Base-by-base conservation (phyloP, 306 rosid genomes). In the Sesbania bispinosa region DNA sequence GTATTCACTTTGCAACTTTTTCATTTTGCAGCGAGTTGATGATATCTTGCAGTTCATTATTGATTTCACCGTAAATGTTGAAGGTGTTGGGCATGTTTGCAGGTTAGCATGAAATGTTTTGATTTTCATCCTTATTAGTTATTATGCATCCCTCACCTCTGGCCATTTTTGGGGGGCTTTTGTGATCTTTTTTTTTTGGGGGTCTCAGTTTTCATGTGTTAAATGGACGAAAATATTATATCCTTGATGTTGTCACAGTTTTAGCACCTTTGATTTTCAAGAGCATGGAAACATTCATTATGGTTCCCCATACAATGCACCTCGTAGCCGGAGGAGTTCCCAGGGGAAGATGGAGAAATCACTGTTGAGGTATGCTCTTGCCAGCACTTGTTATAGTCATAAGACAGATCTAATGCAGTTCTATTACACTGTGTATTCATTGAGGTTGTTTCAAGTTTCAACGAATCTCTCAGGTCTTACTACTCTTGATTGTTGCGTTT, bases 271-370 rank as follows among this genome's bases (percentile, higher is more conserved):
- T n/a, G 87, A 91, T 73, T 91, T 94, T 81, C 84, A 82, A 81
- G 80, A 80, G 52, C 91, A 91, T 68, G 99, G 99, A 57, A 94
- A 94, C 78, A 79, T 77, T 62, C 80, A 76, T 48, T 94, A 94
- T 45, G 97, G 93, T 10, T 89, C 97, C 24, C 90, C 96, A 20
- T 79, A 29, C 63, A 89, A 81, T 76, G 84, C 87, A 6, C 77
- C 85, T 51, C 80, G 74, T 14, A 13, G 46, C 6, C 81, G 75
- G 77, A 89, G 97, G 83, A 94, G 99, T 73, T 94, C 96, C 43
- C 99, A 94, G 64, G 99, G 99, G 57, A 94, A 94, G 77, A 75
- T 94, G 95, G 99, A 94, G 96, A 94, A 94, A 85, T 94, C 99
- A 2, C 83, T 94, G 45, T 85, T 94, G 80, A 94, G 99, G 99